Conservation (phyloP, 139 green algal genomes). For the Chlamydomonas sp. region DNA sequence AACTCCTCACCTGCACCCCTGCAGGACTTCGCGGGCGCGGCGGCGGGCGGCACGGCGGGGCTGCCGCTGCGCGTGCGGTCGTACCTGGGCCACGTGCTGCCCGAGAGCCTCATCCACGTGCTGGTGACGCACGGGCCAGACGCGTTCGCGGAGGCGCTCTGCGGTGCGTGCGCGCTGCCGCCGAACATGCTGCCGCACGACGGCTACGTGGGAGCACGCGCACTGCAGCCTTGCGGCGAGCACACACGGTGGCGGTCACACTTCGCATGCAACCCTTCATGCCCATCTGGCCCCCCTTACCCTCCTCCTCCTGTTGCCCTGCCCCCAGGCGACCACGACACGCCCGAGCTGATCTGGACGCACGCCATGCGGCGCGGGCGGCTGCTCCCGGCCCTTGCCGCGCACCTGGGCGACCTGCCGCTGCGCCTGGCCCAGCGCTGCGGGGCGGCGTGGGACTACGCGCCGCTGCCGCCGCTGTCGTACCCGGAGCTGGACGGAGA, state of each 20-base stretch:
- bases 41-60: not conserved
- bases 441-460: conserved; percentile 87
- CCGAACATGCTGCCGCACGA: too few relatives aligned
- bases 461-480: conserved; percentile 84
- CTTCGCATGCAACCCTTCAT: not conserved
- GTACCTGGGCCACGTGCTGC: conserved; percentile 89
- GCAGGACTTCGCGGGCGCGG: conserved; percentile 25
- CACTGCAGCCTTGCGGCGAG: not conserved
- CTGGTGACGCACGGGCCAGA: conserved; percentile 74
- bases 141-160: conserved; percentile 83
- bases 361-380: conserved; percentile 83
- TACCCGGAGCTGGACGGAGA: conserved; percentile 87
- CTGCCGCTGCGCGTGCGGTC: conserved; percentile 71
- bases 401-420: conserved; percentile 79
- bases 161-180: not conserved
- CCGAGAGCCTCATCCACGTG: conserved; percentile 91
- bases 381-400: conserved; percentile 73
- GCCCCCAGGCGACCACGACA: conserved; percentile 80
- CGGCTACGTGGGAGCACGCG: not conserved
- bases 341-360: conserved; percentile 95
- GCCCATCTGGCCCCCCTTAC: not conserved
- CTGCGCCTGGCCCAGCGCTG: conserved; percentile 71
- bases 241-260: not conserved
- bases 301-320: not conserved
- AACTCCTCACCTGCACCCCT: not conserved